A percentile compares a stretch with the other conserved stretches of the same genome.
Conservation (phyloP, 2,329 filamentous ascomycete genomes). For the Botrytis fabae region DNA sequence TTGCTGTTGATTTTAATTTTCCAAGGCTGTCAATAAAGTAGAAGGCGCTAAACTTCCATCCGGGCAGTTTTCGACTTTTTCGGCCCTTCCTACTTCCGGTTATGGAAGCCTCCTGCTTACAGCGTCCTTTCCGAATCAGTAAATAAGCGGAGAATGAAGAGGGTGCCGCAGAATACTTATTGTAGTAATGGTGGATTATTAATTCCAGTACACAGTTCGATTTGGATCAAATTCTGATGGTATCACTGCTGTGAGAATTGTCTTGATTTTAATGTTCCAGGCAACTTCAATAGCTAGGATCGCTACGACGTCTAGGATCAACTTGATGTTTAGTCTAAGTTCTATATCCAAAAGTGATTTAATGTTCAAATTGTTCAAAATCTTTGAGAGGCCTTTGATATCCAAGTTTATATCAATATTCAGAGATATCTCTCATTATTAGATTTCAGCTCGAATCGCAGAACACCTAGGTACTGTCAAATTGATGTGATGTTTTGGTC, state of each 20-base stretch:
- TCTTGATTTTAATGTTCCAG: background rate
- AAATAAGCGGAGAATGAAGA: background rate
- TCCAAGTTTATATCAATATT: background rate
- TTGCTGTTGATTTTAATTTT: background rate
- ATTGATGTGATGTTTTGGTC: background rate
- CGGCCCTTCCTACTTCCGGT: background rate
- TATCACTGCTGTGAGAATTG: background rate
- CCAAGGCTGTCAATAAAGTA: too few relatives aligned
- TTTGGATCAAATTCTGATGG: background rate
- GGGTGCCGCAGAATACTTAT: background rate
- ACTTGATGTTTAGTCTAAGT: fast-evolving
- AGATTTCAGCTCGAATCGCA: background rate
- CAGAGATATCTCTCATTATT: background rate
- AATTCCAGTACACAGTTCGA: too few relatives aligned
- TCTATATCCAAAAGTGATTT: background rate
- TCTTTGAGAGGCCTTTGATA: background rate
- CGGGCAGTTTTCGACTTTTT: background rate
- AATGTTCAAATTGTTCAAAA: background rate
- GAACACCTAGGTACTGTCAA: background rate
- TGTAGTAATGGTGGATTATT: background rate
- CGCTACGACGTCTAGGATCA: background rate
- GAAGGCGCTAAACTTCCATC: background rate
- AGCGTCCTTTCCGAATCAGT: background rate
- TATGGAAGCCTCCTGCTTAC: background rate
- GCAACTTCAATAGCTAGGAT: background rate